phyloP scores from a whole-genome alignment of 148 eudicot genomes.

The Rhododendron simsii region DNA sequence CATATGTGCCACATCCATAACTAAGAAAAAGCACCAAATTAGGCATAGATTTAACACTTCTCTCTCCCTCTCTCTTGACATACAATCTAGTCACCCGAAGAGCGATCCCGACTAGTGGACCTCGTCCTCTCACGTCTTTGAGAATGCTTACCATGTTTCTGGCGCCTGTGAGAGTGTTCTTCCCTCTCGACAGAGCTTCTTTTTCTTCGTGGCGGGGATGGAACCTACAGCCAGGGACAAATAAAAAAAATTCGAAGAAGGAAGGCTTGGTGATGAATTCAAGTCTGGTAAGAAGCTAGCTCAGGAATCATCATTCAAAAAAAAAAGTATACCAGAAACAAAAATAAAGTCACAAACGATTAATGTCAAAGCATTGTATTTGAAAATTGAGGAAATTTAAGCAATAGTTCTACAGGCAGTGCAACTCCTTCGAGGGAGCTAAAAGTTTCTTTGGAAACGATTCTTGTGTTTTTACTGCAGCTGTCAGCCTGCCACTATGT shows the following conservation, averaged over 20 bases:
- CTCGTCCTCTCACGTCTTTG: constrained; percentile 37
- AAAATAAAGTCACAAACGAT: not conserved
- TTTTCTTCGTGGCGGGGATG: constrained; percentile 79
- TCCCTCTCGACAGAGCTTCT: constrained; percentile 45
- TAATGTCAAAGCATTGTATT: not conserved
- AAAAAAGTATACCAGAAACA: not conserved
- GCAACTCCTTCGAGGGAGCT: not conserved
- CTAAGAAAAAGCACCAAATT: not conserved
- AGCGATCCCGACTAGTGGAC: constrained; percentile 21
- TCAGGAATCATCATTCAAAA: not conserved
- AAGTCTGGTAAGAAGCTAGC: not conserved
- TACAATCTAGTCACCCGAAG: constrained; percentile 4
- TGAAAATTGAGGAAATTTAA: constrained; percentile 1
- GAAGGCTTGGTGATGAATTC: not conserved
- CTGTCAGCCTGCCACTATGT: not conserved
- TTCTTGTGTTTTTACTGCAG: not conserved
- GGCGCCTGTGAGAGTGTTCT: constrained; percentile 26
- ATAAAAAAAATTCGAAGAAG: not conserved
- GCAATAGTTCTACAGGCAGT: not conserved
- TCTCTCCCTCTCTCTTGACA: not conserved
- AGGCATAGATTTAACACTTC: not conserved
- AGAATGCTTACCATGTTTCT: constrained; percentile 31
- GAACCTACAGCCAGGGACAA: constrained; percentile 34
- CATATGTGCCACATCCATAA: not conserved
- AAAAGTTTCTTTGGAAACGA: not conserved